These are phyloP conservation scores for Cladosporium sp. DNA, from an alignment of 2,329 filamentous ascomycete species.

Conservation along the genomic window DNA sequence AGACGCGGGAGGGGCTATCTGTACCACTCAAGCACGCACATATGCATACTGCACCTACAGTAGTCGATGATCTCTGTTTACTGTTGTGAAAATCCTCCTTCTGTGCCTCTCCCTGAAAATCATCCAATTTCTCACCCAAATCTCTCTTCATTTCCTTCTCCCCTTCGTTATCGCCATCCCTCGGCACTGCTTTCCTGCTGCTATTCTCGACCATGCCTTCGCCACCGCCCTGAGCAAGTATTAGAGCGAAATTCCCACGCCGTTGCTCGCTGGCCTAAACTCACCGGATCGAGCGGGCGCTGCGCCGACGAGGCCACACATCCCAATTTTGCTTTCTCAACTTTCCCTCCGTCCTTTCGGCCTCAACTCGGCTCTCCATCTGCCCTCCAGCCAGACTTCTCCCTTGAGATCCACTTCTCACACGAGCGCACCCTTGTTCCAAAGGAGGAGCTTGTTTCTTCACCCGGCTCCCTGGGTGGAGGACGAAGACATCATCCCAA, in stretches of 20 bases:
- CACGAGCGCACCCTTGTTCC: too few species aligned
- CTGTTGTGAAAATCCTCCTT: background rate
- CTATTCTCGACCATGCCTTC: conserved; percentile 5
- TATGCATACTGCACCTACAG: too few species aligned
- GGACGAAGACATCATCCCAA: background rate
- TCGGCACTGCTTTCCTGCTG: too few species aligned
- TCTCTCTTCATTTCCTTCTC: background rate
- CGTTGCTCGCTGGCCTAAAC: conserved; percentile 6
- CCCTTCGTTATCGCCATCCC: too few species aligned
- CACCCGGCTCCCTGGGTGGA: background rate
- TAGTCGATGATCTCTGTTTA: background rate
- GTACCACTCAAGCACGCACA: too few species aligned
- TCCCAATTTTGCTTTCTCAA: conserved; percentile 7
- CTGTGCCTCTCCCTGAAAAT: background rate
- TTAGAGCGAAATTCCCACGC: conserved; percentile 6
- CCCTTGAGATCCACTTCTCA: too few species aligned
- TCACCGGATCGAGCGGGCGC: conserved; percentile 7
- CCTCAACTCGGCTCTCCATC: conserved; percentile 7
- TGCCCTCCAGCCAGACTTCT: background rate
- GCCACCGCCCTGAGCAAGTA: conserved; percentile 9
- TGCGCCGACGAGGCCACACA: background rate
- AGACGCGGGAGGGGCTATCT: too few species aligned
- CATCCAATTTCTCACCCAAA: background rate
- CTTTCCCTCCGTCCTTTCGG: too few species aligned
- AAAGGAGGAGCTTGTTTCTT: too few species aligned